phyloP scores from a whole-genome alignment of 75 land plant species.

The Larix kaempferi region DNA sequence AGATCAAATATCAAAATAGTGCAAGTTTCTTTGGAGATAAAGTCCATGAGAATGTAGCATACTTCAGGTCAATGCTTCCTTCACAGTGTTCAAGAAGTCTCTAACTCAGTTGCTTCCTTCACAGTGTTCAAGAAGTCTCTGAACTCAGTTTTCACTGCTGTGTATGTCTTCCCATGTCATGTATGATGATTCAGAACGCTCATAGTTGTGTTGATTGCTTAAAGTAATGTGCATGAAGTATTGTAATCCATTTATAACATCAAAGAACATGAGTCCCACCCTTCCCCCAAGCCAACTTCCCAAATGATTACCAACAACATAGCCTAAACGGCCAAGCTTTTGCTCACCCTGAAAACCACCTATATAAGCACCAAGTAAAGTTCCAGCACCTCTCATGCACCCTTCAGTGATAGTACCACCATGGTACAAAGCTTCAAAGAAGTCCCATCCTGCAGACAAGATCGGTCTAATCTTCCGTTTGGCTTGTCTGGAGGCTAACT shows the following conservation, averaged over 20 bases:
- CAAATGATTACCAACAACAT: constrained; percentile 34
- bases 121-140: too few relatives aligned
- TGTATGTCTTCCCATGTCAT: too few relatives aligned
- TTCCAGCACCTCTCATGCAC: constrained; percentile 31
- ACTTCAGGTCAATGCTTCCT: too few relatives aligned
- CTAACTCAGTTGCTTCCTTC: too few relatives aligned
- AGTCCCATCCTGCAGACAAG: too few relatives aligned
- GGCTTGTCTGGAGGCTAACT: constrained; percentile 23
- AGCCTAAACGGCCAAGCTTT: constrained; percentile 53
- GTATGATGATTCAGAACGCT: too few relatives aligned
- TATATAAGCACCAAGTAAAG: constrained; percentile 34
- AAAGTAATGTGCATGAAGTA: constrained; percentile 7
- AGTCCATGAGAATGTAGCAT: too few relatives aligned
- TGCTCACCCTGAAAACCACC: constrained; percentile 42
- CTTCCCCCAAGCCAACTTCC: constrained; percentile 52
- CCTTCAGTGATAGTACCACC: constrained; percentile 34
- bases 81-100: too few relatives aligned
- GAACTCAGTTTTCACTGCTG: too few relatives aligned
- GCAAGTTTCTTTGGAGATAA: too few relatives aligned
- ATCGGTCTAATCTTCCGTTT: too few relatives aligned
- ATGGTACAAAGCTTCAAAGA: constrained; percentile 44
- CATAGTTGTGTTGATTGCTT: neutral
- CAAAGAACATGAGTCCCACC: constrained; percentile 40
- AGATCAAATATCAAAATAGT: too few relatives aligned
- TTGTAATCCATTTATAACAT: constrained; percentile 20